A percentile compares a stretch with the other conserved stretches of the same genome.
Evolutionary conservation across 345 rosid species (phyloP).

Genomic region (Syzygium jambos): DNA sequence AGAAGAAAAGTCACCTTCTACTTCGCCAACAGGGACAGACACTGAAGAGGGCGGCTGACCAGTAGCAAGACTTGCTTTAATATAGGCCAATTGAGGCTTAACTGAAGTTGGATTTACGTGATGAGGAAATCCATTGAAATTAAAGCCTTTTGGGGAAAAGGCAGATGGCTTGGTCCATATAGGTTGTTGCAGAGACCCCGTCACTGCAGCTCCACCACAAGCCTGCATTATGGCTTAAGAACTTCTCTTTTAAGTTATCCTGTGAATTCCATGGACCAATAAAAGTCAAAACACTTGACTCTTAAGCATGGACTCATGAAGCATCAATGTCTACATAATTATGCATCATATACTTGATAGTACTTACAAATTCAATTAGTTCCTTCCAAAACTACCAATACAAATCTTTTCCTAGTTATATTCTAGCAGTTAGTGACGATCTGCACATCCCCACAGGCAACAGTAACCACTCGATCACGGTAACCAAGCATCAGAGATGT

Average conservation of each 20-base stretch:
- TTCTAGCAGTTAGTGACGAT: not conserved
- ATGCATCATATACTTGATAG: not conserved
- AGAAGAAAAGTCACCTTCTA: slow-evolving; percentile 22
- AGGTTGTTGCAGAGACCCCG: slow-evolving; percentile 56
- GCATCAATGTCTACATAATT: not conserved
- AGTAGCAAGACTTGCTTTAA: slow-evolving; percentile 38
- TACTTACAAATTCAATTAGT: not conserved
- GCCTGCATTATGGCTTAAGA: slow-evolving; percentile 28
- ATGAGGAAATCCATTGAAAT: slow-evolving; percentile 21
- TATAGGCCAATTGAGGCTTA: slow-evolving; percentile 27
- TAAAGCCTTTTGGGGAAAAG: slow-evolving; percentile 17
- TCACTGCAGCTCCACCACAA: slow-evolving; percentile 40
- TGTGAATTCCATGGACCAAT: not conserved
- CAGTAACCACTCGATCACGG: not conserved
- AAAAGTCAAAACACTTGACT: not conserved
- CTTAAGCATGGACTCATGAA: not conserved
- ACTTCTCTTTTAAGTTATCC: not conserved
- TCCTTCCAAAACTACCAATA: not conserved
- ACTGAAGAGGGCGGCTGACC: slow-evolving; percentile 49
- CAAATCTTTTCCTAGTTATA: not conserved
- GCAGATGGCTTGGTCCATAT: slow-evolving; percentile 25
- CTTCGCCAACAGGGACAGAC: slow-evolving; percentile 40
- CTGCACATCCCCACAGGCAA: not conserved
- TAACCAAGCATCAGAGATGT: not conserved
- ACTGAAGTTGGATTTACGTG: slow-evolving; percentile 28